A percentile compares a stretch with the other conserved stretches of the same genome.
Conservation (phyloP, 1,139 yeast genomes). For the Suhomyces kunorum region DNA sequence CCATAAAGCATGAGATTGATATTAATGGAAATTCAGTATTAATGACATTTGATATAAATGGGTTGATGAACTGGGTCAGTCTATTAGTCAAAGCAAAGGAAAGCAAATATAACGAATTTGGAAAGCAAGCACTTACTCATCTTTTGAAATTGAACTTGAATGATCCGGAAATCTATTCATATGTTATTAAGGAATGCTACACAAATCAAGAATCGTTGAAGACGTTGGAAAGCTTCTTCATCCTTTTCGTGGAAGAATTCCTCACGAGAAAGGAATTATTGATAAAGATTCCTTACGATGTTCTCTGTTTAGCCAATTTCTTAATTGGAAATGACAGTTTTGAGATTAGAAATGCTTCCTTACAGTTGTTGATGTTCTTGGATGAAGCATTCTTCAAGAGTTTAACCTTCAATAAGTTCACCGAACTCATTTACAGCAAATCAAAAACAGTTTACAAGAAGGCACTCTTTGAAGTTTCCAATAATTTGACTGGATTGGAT, state of each 20-base stretch:
- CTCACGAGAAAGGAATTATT: conserved; percentile 36
- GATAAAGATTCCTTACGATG: conserved; percentile 52
- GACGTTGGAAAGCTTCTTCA: conserved; percentile 67
- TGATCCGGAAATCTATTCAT: conserved; percentile 57
- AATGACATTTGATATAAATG: conserved; percentile 69
- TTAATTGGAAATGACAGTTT: conserved; percentile 67
- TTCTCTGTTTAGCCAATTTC: conserved; percentile 64
- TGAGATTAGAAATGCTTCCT: conserved; percentile 63
- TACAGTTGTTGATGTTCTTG: conserved; percentile 54
- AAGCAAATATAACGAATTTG: conserved; percentile 63
- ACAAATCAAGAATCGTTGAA: conserved; percentile 51
- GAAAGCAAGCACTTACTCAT: conserved; percentile 71
- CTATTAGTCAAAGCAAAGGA: conserved; percentile 61
- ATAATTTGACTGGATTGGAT: conserved; percentile 58
- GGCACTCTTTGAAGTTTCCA: conserved; percentile 69
- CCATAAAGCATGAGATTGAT: conserved; percentile 53
- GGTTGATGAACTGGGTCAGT: conserved; percentile 76
- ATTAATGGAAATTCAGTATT: conserved; percentile 46
- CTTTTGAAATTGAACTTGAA: conserved; percentile 62
- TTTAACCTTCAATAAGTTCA: conserved; percentile 39
- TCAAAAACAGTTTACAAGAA: conserved; percentile 77
- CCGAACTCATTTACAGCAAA: conserved; percentile 63
- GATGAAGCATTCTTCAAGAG: conserved; percentile 56
- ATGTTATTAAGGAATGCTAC: conserved; percentile 71
- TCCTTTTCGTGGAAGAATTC: conserved; percentile 66